These are phyloP conservation scores for Butyriboletus loyo DNA, from an alignment of 768 basidiomycete genomes.

Conservation along the genomic window DNA sequence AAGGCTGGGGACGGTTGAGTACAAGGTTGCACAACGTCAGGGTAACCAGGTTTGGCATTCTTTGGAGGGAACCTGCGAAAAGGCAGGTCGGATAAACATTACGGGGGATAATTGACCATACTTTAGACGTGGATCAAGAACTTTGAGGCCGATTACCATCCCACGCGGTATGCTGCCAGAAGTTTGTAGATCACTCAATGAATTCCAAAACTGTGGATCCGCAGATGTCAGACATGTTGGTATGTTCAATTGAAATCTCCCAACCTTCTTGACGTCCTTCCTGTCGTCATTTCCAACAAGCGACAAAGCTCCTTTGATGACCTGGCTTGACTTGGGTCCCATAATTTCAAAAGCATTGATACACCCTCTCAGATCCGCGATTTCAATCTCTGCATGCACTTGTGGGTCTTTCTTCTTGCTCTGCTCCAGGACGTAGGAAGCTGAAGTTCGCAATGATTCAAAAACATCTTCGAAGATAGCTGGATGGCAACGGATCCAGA, in stretches of 20 bases:
- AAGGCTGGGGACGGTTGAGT: slow-evolving; percentile 29
- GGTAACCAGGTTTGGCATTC: slow-evolving; percentile 50
- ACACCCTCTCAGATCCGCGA: slow-evolving; percentile 68
- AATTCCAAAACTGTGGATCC: slow-evolving; percentile 47
- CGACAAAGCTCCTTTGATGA: slow-evolving; percentile 61
- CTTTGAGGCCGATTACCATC: slow-evolving; percentile 74
- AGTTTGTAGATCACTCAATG: slow-evolving; percentile 57
- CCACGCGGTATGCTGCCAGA: slow-evolving; percentile 68
- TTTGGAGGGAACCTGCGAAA: slow-evolving; percentile 75
- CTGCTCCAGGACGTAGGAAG: slow-evolving; percentile 47
- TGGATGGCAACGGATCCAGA: slow-evolving; percentile 85
- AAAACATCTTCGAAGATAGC: slow-evolving; percentile 59
- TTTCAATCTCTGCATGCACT: slow-evolving; percentile 45
- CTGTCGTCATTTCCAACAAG: slow-evolving; percentile 48
- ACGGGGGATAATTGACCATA: slow-evolving; percentile 33
- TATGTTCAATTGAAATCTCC: neutral
- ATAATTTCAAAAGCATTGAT: slow-evolving; percentile 85
- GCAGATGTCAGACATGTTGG: neutral
- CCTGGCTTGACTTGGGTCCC: slow-evolving; percentile 79
- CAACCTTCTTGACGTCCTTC: slow-evolving; percentile 59
- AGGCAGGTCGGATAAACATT: neutral
- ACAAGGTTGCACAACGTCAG: slow-evolving; percentile 24
- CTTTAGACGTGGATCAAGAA: slow-evolving; percentile 86
- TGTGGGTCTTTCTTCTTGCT: slow-evolving; percentile 24
- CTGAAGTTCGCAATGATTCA: slow-evolving; percentile 46